Percentiles rank a stretch among this genome's conserved stretches.
phyloP scores from a whole-genome alignment of 805 yeast species.

The Starmerella floricola region DNA sequence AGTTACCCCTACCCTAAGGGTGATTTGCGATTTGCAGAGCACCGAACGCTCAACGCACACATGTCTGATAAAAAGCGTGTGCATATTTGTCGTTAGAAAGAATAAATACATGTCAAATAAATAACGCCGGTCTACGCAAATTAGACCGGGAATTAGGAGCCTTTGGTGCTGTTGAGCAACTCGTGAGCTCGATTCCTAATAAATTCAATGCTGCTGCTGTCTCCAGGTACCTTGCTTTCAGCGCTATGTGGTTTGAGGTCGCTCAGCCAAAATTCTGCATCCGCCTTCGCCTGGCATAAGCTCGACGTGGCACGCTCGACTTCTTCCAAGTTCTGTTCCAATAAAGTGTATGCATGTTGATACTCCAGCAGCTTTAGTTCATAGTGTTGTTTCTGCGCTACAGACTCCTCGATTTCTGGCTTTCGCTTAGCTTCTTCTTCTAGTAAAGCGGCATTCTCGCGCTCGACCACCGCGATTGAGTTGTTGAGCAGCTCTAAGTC shows the following conservation, averaged over 20 bases:
- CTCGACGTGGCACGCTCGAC: neutral
- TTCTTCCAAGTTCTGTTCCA: conserved; percentile 1
- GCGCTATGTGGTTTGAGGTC: conserved; percentile 3
- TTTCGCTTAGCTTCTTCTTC: neutral
- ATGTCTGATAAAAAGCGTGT: neutral
- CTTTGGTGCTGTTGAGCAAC: too few species aligned
- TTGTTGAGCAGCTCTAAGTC: neutral
- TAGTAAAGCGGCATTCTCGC: neutral
- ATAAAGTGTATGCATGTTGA: neutral
- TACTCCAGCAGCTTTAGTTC: conserved; percentile 2
- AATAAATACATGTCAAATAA: too few species aligned
- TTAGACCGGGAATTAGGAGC: too few species aligned
- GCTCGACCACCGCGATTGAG: neutral
- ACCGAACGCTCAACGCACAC: too few species aligned
- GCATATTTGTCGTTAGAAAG: too few species aligned
- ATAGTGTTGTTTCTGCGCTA: neutral
- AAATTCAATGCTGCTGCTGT: too few species aligned
- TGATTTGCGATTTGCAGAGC: neutral
- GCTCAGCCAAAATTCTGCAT: neutral
- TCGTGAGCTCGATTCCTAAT: too few species aligned
- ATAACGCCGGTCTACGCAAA: neutral
- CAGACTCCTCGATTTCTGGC: neutral
- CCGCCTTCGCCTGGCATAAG: neutral
- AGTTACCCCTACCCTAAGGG: conserved; percentile 4
- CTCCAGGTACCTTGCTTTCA: too few species aligned